A percentile compares a stretch with the other conserved stretches of the same genome.
These are phyloP conservation scores for Sphagnum contortum DNA, from an alignment of 225 moss, liverwort and hornwort genomes.

Conservation along the genomic window DNA sequence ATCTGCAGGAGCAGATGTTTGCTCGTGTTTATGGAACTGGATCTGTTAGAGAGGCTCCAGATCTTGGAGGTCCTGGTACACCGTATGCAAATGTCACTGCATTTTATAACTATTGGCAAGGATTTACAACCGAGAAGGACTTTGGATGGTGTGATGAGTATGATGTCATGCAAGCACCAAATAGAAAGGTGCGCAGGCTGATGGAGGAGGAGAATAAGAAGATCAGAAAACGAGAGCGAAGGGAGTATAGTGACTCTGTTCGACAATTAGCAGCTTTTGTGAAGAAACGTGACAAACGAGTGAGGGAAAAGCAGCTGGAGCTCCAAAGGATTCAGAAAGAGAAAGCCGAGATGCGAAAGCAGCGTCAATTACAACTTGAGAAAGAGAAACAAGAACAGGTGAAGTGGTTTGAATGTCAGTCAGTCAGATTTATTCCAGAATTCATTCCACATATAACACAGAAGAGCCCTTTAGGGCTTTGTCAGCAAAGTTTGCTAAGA, in stretches of 20 bases:
- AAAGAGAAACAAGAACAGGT: constrained; percentile 74
- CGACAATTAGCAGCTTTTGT: constrained; percentile 72
- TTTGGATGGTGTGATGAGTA: constrained; percentile 92
- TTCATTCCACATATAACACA: no score
- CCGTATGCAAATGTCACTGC: constrained; percentile 51
- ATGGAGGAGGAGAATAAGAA: constrained; percentile 95
- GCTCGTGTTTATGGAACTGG: constrained; percentile 67
- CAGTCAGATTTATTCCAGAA: no score
- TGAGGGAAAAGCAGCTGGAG: constrained; percentile 71
- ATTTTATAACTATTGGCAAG: constrained; percentile 86
- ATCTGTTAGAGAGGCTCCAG: constrained; percentile 59
- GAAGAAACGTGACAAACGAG: constrained; percentile 95
- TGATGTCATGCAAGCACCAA: constrained; percentile 57
- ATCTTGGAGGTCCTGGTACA: constrained; percentile 42
- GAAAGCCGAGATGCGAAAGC: constrained; percentile 63
- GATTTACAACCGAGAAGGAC: constrained; percentile 73
- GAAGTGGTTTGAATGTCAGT: no score
- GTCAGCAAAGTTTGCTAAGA: no score
- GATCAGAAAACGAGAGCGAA: constrained; percentile 59
- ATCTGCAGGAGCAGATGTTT: constrained; percentile 85
- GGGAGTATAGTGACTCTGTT: constrained; percentile 74
- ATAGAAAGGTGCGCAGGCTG: constrained; percentile 63
- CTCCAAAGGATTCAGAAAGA: constrained; percentile 65
- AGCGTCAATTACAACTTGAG: constrained; percentile 48
- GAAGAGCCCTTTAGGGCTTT: no score